Base-by-base conservation (phyloP, 2,329 filamentous ascomycete genomes). In the Fusarium multiceps region DNA sequence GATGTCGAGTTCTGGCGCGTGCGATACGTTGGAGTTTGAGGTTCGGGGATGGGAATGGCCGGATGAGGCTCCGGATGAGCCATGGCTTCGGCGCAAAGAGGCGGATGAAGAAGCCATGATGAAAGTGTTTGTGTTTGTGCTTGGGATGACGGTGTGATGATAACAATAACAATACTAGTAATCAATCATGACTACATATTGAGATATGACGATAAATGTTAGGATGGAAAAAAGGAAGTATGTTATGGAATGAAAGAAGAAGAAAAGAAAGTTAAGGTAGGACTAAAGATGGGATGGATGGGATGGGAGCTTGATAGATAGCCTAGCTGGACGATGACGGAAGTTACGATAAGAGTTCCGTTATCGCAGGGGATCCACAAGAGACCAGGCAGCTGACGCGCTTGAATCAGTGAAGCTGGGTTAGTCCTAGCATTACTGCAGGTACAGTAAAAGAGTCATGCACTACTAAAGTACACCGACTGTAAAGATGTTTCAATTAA, bases 1-100 rank as follows among this genome's bases (percentile, higher is more conserved):
- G 75, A 97, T 87, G 64, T 45, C 58, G 34, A 37, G 34, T 37
- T 37, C 34, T n/a, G 18, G 59, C 21, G 71, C 73, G 13, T 62
- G 60, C n/a, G 72, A 70, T 51, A 46, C 40, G 28, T 59, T 59
- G 12, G 58, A 49, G 30, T 59, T 59, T 7, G 78, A 77, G 10
- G 73, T 76, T 55, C 75, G 75, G 41, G 59, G 68, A 55, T 75
- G 68, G 4, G 77, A 77, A 18, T 73, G 77, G 49, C 76, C 74
- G 30, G 79, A 77, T 11, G 80, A 81, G 45, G 72, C 74, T 32
- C 75, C 72, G 20, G 80, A 82, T 11, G 80, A 81, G 59, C 74
- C 78, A 27, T 78, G 72, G 68, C 80, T 80, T 37, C 78, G 78
- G 46, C 79, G 79, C 51, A 77, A 73, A 45, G 79, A 81, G 25